Evolutionary conservation across 257 asterid species (phyloP), one percentile per base, ranked within the genome.

Genomic region (Linaria vulgaris): DNA sequence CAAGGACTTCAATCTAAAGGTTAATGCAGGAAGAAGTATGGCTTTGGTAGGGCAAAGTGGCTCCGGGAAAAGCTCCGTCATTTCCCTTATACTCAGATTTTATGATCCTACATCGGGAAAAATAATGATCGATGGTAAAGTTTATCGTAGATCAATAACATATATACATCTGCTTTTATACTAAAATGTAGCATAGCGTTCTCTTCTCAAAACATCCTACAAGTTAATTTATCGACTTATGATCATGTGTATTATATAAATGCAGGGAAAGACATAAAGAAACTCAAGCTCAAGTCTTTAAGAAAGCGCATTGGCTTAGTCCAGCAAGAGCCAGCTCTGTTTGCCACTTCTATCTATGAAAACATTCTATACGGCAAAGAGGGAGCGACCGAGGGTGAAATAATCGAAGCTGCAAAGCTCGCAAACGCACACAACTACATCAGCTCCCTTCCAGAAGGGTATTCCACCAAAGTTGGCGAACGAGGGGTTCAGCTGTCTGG

Each of bases 21-120:
- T 94, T 43, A 78, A 77, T 19, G 76, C 85, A 0, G 95, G 99
- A 71, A 83, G 85, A 72, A 94, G 96, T 71, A 82, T 94, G 87
- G 97, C 97, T 1, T 64, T 94, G 45, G 99, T 90, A 0, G 99
- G 99, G 31, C 97, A 90, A 67, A 94, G 99, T 73, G 99, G 99
- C 22, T 94, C 97, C 0, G 99, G 99, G 44, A 94, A 94, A 78
- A 90, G 97, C 85, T 87, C 99, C n/a, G 95, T 94, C 59, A 77
- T 94, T 25, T 61, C 97, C 55, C 92, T 94, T 24, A 76, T 90
- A 4, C 88, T 94, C 74, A 72, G 99, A 23, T 94, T 94, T 63
- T 94, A 94, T 14, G 99, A 94, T 73, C 99, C 99, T 46, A 71
- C 77, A 21, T 78, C 92, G 0, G 99, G 99, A 31, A 90, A 77